Percentiles rank a stretch among this genome's conserved stretches.
Evolutionary conservation across 768 basidiomycete genomes (phyloP).

Genomic region (Lactarius psammicola): DNA sequence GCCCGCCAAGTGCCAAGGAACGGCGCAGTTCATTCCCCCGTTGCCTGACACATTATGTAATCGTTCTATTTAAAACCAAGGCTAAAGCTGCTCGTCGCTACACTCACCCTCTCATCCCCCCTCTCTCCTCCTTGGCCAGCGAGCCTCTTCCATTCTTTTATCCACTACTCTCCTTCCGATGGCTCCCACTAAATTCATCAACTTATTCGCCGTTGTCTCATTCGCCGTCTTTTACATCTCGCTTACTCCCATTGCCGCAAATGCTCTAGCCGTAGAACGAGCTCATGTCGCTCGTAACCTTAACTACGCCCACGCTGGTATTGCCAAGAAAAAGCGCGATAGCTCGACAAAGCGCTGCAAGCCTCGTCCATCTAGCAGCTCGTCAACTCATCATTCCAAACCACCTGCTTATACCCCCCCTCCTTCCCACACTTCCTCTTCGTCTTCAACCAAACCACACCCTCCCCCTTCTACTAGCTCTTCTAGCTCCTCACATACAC

Average conservation of each 20-base stretch:
- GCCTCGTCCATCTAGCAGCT: constrained; percentile 38
- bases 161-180: constrained; percentile 33
- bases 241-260: constrained; percentile 45
- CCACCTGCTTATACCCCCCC: constrained; percentile 28
- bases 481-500: constrained; percentile 25
- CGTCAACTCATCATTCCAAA: constrained; percentile 16
- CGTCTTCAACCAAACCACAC: neutral
- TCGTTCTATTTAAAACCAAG: neutral
- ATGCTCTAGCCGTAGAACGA: constrained; percentile 49
- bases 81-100: neutral
- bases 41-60: constrained; percentile 16
- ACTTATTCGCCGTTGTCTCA: constrained; percentile 56
- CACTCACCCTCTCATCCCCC: neutral
- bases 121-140: neutral
- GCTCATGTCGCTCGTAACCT: constrained; percentile 46
- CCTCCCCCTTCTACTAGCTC: constrained; percentile 31
- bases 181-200: constrained; percentile 52
- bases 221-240: constrained; percentile 56
- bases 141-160: constrained; percentile 17
- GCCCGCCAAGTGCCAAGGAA: constrained; percentile 5
- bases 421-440: constrained; percentile 23
- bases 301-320: constrained; percentile 43
- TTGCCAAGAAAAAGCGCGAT: constrained; percentile 52
- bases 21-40: too few relatives aligned
- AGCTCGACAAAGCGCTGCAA: constrained; percentile 53